Percentiles rank a stretch among this genome's conserved stretches.
These are phyloP conservation scores for Sphaerobolus stellatus DNA, from an alignment of 1,284 basidiomycete genomes.

Conservation along the genomic window DNA sequence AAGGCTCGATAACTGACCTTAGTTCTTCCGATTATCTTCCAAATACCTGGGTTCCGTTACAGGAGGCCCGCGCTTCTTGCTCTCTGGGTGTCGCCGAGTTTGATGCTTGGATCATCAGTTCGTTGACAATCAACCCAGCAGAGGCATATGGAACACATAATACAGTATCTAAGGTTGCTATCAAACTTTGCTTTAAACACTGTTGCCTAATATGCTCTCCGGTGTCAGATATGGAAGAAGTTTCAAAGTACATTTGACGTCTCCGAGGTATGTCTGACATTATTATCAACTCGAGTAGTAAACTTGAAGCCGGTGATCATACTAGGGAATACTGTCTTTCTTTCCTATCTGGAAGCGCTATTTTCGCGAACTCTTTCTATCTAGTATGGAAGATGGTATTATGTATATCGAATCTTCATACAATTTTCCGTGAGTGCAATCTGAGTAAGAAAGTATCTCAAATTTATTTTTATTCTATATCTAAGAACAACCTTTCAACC, in stretches of 20 bases:
- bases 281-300: neutral
- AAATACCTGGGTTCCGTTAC: conserved; percentile 15
- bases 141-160: conserved; percentile 72
- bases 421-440: conserved; percentile 59
- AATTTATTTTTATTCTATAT: neutral
- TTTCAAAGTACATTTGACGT: conserved; percentile 55
- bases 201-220: neutral
- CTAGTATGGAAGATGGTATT: conserved; percentile 70
- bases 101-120: conserved; percentile 58
- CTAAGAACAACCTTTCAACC: conserved; percentile 45
- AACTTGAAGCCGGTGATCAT: neutral
- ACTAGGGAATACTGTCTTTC: neutral
- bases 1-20: conserved; percentile 1
- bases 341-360: conserved; percentile 50
- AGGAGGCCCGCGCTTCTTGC: conserved; percentile 5
- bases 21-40: conserved; percentile 14
- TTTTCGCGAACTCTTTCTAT: conserved; percentile 58
- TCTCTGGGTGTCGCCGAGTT: conserved; percentile 48
- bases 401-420: conserved; percentile 71
- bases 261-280: conserved; percentile 40
- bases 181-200: neutral
- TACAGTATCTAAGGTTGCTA: conserved; percentile 55
- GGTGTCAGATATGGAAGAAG: conserved; percentile 66
- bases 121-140: conserved; percentile 61
- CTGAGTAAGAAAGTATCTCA: conserved; percentile 28